Evolutionary conservation across 768 basidiomycete species (phyloP), one percentile per base, ranked within the genome.

Genomic region (Trametes elegans): DNA sequence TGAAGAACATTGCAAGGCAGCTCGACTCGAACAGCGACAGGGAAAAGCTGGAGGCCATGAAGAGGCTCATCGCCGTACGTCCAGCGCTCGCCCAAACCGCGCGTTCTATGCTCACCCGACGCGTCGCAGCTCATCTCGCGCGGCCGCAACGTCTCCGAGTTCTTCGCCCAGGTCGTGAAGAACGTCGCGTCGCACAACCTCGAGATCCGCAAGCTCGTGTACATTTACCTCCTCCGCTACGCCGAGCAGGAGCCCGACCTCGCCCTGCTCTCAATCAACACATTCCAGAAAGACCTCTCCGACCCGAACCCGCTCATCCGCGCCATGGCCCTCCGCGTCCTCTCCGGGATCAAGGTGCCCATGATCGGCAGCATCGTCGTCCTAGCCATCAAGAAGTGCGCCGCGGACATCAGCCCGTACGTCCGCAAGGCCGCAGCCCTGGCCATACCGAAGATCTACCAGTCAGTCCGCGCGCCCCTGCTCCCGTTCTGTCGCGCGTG

Each of bases 101-200:
- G n/a, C 43, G 32, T 18, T 40, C 32, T 11, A 13, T 19, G 43
- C 32, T 18, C 19, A 40, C 16, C 5, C 41, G 16, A 16, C 3
- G 13, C 24, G 10, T 35, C 42, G 26, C 66, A 94, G 92, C 82
- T 96, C 70, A 95, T 96, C 50, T 93, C 91, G 34, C 95, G 96
- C 75, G 87, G 87, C 44, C 86, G 91, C 49, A 88, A 93, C 61
- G 91, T 97, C 60, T 88, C 94, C 23, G 83, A 87, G 57, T 95
- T 93, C 79, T 98, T 98, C 66, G 90, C 97, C 5, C 90, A 90
- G 66, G 97, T 99, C 24, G 94, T 98, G 64, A 98, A 95, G 76
- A 95, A 95, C 64, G 96, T 98, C 35, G 93, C 93, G 2, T 90
- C 93, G 2, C 83, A 85, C 51, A 91, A 92, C 66, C 83, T 98